Evolutionary conservation across 805 yeast genomes (phyloP).

Genomic region (Wickerhamomyces rabaulensis): DNA sequence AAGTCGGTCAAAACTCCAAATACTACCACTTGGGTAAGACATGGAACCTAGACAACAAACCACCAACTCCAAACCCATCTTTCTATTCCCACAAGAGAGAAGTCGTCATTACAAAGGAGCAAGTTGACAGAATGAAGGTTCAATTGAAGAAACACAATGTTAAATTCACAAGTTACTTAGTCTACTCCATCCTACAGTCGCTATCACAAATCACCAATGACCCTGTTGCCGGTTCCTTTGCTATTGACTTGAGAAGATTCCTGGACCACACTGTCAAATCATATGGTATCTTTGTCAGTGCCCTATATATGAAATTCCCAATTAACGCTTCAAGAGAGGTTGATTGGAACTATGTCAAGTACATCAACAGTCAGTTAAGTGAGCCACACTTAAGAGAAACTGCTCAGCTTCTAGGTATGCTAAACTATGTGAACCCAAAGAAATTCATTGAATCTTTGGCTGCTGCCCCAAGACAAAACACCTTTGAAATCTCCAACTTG

Average conservation of each 20-base stretch:
- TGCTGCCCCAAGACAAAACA: not conserved
- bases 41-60: not conserved
- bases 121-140: not conserved
- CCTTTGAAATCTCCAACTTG: slow-evolving; percentile 9
- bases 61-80: not conserved
- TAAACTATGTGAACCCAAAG: slow-evolving; percentile 1
- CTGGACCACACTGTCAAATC: not conserved
- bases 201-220: not conserved
- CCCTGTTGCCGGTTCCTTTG: not conserved
- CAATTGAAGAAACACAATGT: slow-evolving; percentile 1
- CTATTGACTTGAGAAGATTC: slow-evolving; percentile 7
- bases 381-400: not conserved
- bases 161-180: slow-evolving; percentile 4
- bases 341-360: slow-evolving; percentile 7
- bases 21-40: not conserved
- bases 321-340: not conserved
- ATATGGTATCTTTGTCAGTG: slow-evolving; percentile 4
- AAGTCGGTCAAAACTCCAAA: not conserved
- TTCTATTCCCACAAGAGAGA: not conserved
- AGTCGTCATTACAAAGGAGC: not conserved
- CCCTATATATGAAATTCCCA: not conserved
- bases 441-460: not conserved
- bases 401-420: slow-evolving; percentile 8
- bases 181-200: slow-evolving; percentile 1
- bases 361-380: not conserved